Base-by-base conservation (phyloP, 176 grass and related monocot genomes). In the Poa annua region DNA sequence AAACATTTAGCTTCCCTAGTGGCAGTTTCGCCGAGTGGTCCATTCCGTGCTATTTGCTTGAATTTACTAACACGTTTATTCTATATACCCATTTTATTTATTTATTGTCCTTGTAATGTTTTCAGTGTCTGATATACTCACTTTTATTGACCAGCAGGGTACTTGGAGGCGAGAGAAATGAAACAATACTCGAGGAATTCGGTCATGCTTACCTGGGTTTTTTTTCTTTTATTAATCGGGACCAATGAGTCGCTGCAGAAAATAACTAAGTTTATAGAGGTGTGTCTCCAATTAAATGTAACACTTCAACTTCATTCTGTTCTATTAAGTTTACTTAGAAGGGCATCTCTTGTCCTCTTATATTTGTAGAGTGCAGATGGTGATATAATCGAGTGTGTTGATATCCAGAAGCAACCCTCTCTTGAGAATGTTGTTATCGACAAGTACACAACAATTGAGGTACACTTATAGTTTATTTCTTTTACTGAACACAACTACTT, bases 371-470 rank as follows among this genome's bases (percentile, higher is more conserved):
- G 59, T 62, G 59, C 29, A 62, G 59, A 62, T 62, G 59, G 24
- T 29, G 59, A 62, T 29, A 62, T 62, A 62, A 62, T 62, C 24
- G 59, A 62, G 59, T 62, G 59, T 62, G 4, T 62, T 62, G 24
- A 29, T 62, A 29, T 62, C 24, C 12, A 26, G 4, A 29, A 5
- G 29, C 59, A 62, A 62, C 22, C 59, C 5, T 62, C 24, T 62
- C 5, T 62, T 62, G 59, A 62, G 59, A 4, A 62, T 29, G 24
- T 29, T 24, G 22, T 62, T 29, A 15, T 62, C 4, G 24, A 62
- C 6, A 62, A 62, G 11, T 29, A 62, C 59, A 62, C 24, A 62
- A 6, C 24, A 62, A 14, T 62, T 29, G 24, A 62, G 59, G 59
- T 62, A 62, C 22, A 13, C 59, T 29, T 13, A 24, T 62, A 25